Conservation (phyloP, 192 early-diverging fungal species). For the Coemansia sp. region DNA sequence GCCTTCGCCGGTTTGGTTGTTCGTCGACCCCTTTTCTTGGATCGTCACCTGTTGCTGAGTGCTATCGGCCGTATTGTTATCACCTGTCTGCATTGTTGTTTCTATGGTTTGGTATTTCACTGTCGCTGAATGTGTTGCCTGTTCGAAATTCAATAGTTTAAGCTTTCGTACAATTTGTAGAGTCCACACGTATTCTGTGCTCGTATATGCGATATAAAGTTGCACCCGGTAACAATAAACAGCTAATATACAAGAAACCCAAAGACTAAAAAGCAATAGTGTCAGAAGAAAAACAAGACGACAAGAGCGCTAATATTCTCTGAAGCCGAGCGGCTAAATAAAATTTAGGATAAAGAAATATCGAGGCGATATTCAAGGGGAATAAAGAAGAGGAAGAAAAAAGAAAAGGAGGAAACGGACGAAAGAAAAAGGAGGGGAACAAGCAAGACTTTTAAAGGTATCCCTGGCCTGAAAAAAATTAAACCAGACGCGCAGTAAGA, state of each 20-base stretch:
- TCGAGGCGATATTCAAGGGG: not conserved
- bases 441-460: constrained; percentile 3
- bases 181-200: not conserved
- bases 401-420: not conserved
- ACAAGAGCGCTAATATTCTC: not conserved
- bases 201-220: not conserved
- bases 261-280: not conserved
- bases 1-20: not conserved
- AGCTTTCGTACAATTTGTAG: not conserved
- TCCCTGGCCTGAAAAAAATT: not conserved
- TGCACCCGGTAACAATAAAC: not conserved
- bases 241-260: constrained; percentile 13
- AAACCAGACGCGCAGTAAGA: not conserved
- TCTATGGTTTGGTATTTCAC: not conserved
- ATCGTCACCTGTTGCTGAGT: constrained; percentile 7
- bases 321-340: not conserved
- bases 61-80: constrained; percentile 3
- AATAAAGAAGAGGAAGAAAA: not conserved
- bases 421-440: not conserved
- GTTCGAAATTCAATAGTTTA: not conserved
- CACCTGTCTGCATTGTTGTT: not conserved
- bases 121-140: not conserved
- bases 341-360: not conserved
- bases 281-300: not conserved
- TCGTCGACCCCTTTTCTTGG: constrained; percentile 3